Percentiles rank a stretch among this genome's conserved stretches.
phyloP scores from a whole-genome alignment of 192 early-diverging fungal genomes.

The Piromyces finnis region DNA sequence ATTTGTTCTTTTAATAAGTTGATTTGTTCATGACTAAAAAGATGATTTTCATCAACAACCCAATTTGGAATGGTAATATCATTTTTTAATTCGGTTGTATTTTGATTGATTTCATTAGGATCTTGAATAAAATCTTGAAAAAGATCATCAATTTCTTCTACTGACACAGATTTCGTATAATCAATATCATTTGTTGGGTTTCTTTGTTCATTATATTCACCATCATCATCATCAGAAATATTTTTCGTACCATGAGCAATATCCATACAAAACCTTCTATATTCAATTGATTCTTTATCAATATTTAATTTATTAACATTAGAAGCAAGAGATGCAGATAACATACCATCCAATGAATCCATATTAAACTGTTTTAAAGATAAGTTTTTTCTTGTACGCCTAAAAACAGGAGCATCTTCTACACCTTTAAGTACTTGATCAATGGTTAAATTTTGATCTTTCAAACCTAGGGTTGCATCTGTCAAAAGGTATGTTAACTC shows the following conservation, averaged over 20 bases:
- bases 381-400: background rate
- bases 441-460: background rate
- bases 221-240: background rate
- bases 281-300: background rate
- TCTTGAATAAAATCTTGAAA: background rate
- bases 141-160: background rate
- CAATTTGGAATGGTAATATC: background rate
- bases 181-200: background rate
- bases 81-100: background rate
- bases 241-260: background rate
- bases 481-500: background rate
- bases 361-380: background rate
- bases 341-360: background rate
- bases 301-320: background rate
- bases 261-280: background rate
- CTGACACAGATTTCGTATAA: background rate
- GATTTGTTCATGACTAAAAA: slow-evolving; percentile 24
- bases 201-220: background rate
- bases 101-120: background rate
- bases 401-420: background rate
- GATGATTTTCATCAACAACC: background rate
- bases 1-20: slow-evolving; percentile 21
- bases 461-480: background rate
- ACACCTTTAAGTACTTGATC: background rate
- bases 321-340: background rate